Evolutionary conservation across 2,329 filamentous ascomycete species (phyloP).

Genomic region (Grosmannia penicillata): DNA sequence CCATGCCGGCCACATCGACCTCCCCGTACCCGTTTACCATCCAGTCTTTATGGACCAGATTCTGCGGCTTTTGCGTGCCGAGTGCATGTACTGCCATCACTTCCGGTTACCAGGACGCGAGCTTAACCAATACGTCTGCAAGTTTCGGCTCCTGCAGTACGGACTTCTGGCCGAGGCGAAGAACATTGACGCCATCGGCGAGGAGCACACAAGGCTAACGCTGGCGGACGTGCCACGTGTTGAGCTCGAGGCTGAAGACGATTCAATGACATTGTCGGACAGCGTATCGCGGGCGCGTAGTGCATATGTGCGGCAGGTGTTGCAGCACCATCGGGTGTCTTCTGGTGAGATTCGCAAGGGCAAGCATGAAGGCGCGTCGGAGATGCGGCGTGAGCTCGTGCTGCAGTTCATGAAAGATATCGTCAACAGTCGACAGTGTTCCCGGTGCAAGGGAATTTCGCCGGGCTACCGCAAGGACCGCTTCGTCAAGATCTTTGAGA

Average conservation of each 20-base stretch:
- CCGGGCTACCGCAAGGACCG: conserved; percentile 79
- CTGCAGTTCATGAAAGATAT: conserved; percentile 71
- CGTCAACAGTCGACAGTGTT: conserved; percentile 54
- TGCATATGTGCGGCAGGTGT: conserved; percentile 57
- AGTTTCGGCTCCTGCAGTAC: conserved; percentile 71
- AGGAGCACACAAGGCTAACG: conserved; percentile 29
- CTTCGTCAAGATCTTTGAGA: conserved; percentile 88
- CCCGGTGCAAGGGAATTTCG: conserved; percentile 52
- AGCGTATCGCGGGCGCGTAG: conserved; percentile 36
- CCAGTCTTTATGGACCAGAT: conserved; percentile 93
- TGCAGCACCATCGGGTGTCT: conserved; percentile 42
- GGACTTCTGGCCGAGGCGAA: conserved; percentile 61
- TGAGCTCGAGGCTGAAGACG: conserved; percentile 47
- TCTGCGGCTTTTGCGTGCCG: conserved; percentile 67
- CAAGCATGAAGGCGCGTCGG: conserved; percentile 73
- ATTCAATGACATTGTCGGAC: conserved; percentile 39
- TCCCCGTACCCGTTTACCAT: conserved; percentile 87
- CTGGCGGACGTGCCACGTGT: conserved; percentile 24
- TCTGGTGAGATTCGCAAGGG: conserved; percentile 36
- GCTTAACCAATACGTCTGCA: conserved; percentile 68
- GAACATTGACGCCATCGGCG: conserved; percentile 37
- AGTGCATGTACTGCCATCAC: conserved; percentile 82
- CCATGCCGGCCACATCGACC: conserved; percentile 87
- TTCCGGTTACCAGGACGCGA: conserved; percentile 66
- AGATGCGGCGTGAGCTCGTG: conserved; percentile 60